phyloP scores from a whole-genome alignment of 495 filamentous ascomycete species.

The Trichoderma gamsii region DNA sequence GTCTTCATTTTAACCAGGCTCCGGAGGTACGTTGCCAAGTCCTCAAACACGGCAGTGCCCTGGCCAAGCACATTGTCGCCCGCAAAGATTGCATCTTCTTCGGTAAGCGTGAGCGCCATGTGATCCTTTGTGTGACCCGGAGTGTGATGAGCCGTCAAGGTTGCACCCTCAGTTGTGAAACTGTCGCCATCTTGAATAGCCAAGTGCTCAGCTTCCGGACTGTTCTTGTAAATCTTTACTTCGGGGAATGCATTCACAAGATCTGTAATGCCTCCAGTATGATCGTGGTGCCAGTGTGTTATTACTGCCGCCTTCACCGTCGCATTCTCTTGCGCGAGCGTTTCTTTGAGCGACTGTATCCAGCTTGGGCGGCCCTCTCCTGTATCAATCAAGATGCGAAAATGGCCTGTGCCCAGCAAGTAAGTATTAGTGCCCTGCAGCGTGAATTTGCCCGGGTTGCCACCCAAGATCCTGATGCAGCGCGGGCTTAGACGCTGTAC shows the following conservation, averaged over 20 bases:
- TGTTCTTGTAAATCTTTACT: conserved; percentile 42
- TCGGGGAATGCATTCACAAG: conserved; percentile 51
- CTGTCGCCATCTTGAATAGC: conserved; percentile 58
- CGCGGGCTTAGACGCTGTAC: conserved; percentile 37
- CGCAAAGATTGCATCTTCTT: conserved; percentile 77
- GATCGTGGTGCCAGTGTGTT: conserved; percentile 80
- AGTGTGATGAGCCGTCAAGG: conserved; percentile 58
- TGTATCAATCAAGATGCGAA: conserved; percentile 65
- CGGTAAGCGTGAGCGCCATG: conserved; percentile 62
- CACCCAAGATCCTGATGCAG: conserved; percentile 36
- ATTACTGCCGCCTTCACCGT: conserved; percentile 57
- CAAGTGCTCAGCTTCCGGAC: conserved; percentile 39
- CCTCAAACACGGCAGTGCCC: conserved; percentile 75
- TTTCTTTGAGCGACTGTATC: conserved; percentile 43
- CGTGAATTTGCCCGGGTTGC: conserved; percentile 33
- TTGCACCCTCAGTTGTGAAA: conserved; percentile 65
- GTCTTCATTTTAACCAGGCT: conserved; percentile 58
- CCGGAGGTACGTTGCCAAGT: conserved; percentile 59
- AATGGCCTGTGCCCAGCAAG: conserved; percentile 55
- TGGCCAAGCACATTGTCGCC: conserved; percentile 84
- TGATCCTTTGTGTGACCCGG: conserved; percentile 79
- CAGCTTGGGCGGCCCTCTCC: conserved; percentile 54
- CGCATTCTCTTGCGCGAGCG: conserved; percentile 53
- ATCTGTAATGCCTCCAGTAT: conserved; percentile 62
- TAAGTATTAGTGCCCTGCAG: conserved; percentile 65